Evolutionary conservation across 169 alveolate genomes (phyloP).

Genomic region (Theileria annulata): DNA sequence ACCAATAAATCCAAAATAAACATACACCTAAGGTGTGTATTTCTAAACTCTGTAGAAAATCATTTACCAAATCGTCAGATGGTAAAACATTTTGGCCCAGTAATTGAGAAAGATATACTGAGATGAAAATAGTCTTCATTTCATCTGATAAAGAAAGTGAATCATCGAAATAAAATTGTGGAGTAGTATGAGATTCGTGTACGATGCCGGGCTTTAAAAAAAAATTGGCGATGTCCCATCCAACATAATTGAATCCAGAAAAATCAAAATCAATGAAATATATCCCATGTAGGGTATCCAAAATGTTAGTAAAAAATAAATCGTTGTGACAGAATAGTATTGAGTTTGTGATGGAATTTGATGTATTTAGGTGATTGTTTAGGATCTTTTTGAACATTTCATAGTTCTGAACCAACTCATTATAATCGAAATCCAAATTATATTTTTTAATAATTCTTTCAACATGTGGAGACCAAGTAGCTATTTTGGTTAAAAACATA

Average conservation of each 20-base stretch:
- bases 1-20: conserved; percentile 78
- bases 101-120: conserved; percentile 71
- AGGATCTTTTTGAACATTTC: background rate
- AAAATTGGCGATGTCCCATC: conserved; percentile 75
- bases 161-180: conserved; percentile 62
- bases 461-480: conserved; percentile 27
- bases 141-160: conserved; percentile 65
- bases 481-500: conserved; percentile 22
- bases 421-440: background rate
- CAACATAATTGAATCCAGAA: conserved; percentile 74
- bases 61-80: conserved; percentile 61
- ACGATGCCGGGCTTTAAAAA: conserved; percentile 70
- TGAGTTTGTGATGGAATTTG: conserved; percentile 63
- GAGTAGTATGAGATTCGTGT: conserved; percentile 62
- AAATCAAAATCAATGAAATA: conserved; percentile 78
- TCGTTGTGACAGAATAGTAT: conserved; percentile 79
- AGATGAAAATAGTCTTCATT: conserved; percentile 63
- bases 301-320: conserved; percentile 72
- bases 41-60: conserved; percentile 65
- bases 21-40: conserved; percentile 74
- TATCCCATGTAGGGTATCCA: conserved; percentile 58
- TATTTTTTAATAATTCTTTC: background rate
- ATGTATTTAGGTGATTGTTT: conserved; percentile 37
- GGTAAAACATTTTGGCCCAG: conserved; percentile 34
- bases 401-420: background rate